Percentiles rank a stretch among this genome's conserved stretches.
phyloP scores from a whole-genome alignment of 2,329 filamentous ascomycete species.

The Ceratocystis cubensis region DNA sequence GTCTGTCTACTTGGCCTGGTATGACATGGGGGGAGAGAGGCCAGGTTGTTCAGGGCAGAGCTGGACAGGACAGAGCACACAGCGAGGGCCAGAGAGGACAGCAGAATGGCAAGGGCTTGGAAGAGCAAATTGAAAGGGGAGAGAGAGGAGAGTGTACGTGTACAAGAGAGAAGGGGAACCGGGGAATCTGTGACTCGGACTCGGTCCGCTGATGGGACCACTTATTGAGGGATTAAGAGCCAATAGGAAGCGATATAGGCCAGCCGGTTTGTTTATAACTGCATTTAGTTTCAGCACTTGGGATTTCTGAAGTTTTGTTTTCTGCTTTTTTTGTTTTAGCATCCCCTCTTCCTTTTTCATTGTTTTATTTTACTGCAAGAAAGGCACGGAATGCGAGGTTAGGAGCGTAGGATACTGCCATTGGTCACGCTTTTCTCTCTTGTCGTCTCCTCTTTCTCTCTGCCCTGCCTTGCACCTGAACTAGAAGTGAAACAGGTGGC shows the following conservation, averaged over 20 bases:
- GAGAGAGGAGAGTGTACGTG: no score
- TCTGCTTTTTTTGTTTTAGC: not conserved
- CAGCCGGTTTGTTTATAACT: not conserved
- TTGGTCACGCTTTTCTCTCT: not conserved
- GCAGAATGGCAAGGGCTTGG: no score
- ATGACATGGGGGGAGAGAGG: not conserved
- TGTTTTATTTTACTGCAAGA: not conserved
- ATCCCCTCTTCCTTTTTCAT: not conserved
- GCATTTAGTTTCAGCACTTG: not conserved
- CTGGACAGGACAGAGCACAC: no score
- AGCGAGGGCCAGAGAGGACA: no score
- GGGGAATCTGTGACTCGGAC: not conserved
- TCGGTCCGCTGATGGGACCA: not conserved
- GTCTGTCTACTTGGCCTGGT: not conserved
- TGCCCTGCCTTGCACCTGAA: not conserved
- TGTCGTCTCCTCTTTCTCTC: not conserved
- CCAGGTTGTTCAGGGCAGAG: no score
- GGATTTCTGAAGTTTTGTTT: not conserved
- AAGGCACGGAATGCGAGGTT: not conserved
- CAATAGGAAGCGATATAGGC: not conserved
- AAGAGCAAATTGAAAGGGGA: no score
- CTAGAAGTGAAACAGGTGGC: not conserved
- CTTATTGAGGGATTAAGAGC: not conserved
- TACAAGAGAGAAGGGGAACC: not conserved
- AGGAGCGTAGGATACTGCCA: no score